Base-by-base conservation (phyloP, 257 asterid species). In the Nicotiana noctiflora region DNA sequence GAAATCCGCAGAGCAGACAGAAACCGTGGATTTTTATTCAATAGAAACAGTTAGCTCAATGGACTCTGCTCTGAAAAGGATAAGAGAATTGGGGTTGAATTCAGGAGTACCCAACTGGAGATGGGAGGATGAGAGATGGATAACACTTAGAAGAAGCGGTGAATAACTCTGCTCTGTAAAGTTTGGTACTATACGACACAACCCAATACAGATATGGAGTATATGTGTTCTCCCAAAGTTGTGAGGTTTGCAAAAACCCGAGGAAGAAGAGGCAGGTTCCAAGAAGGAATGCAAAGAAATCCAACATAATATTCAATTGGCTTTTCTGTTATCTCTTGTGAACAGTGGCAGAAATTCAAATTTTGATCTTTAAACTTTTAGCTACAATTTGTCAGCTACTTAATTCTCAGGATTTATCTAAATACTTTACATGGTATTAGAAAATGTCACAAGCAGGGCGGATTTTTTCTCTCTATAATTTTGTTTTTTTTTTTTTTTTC, bases 1-100 rank as follows among this genome's bases (percentile, higher is more conserved):
- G 97, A 87, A 89, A 65, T 89, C 93, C n/a, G 70, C 82, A 27
- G 94, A 86, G 52, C 93, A 91, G 67, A 82, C 87, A 3, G 81
- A 85, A 15, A 67, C 15, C 27, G 1, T 60, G 27, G 46, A 23
- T 77, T 67, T 6, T 62, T 40, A 12, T 2, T 57, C 34, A 29
- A 34, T 68, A 84, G 14, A 72, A 60, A 40, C 32, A 37, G 80
- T 66, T 3, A 70, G 13, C 27, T 61, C 85, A 23, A 13, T 32
- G 62, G 56, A 67, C 77, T 70, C 63, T 57, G 60, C 85, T 0
- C 2, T 19, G 29, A 57, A 79, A 60, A 89, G 91, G 82, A n/a
- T 90, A 15, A 83, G 52, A 57, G 74, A 52, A 7, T 67, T 88
- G 83, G 40, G 78, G 0, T 57, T 19, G 25, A 29, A 82, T 77